Evolutionary conservation across 2,329 filamentous ascomycete species (phyloP).

Genomic region (Colletotrichum salicis): DNA sequence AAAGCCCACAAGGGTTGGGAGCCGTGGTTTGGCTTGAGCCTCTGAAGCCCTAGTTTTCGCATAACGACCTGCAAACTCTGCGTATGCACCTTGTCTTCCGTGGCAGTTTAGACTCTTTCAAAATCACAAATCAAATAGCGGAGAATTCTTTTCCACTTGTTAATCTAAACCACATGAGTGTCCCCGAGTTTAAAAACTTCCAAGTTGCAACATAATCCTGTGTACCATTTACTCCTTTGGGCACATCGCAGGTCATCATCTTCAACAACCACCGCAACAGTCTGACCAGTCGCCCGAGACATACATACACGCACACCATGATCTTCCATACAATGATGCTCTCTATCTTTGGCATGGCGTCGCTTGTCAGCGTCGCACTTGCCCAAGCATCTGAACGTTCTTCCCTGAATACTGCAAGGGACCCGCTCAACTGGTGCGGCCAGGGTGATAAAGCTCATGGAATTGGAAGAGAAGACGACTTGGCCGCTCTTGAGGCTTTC

Average conservation of each 20-base stretch:
- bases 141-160: background rate
- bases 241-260: background rate
- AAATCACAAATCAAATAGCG: background rate
- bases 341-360: background rate
- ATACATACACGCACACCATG: background rate
- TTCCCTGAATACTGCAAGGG: background rate
- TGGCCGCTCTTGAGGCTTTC: background rate
- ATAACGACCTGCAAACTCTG: background rate
- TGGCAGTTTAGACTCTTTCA: background rate
- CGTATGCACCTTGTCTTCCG: background rate
- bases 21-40: background rate
- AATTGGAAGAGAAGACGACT: background rate
- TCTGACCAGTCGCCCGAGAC: background rate
- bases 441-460: background rate
- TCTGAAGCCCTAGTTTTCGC: background rate
- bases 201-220: background rate
- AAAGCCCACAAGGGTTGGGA: background rate
- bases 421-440: background rate
- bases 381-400: background rate
- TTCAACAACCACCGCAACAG: background rate
- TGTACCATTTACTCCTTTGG: background rate
- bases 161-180: background rate
- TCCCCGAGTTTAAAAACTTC: background rate
- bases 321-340: background rate
- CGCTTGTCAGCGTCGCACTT: background rate